These are phyloP conservation scores for Diaporthe helianthi DNA, from an alignment of 2,329 filamentous ascomycete genomes.

Conservation along the genomic window DNA sequence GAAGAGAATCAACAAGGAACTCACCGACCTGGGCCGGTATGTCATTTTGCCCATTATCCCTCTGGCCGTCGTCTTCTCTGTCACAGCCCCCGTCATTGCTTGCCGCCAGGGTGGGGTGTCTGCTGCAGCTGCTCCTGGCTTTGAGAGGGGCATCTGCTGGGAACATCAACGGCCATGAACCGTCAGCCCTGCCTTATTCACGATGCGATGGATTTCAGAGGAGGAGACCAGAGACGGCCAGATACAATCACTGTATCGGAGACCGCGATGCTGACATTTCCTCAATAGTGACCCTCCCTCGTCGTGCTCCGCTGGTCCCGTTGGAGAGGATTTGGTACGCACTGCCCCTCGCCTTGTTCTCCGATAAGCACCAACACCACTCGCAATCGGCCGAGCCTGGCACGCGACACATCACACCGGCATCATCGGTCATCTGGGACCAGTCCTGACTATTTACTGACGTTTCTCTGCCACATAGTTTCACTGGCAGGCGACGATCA, in stretches of 20 bases:
- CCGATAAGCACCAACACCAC: slow-evolving; percentile 37
- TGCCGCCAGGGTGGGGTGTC: slow-evolving; percentile 36
- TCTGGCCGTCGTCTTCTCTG: slow-evolving; percentile 36
- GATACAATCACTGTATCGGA: not conserved
- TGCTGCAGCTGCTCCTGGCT: not conserved
- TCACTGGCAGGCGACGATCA: slow-evolving; percentile 99
- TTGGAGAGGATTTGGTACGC: slow-evolving; percentile 96
- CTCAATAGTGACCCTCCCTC: slow-evolving; percentile 88
- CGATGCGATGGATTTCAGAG: not conserved
- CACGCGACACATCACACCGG: slow-evolving; percentile 19
- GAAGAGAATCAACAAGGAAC: slow-evolving; percentile 95
- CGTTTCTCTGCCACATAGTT: slow-evolving; percentile 66
- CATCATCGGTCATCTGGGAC: slow-evolving; percentile 20
- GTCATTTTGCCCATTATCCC: slow-evolving; percentile 42
- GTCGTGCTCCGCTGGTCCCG: slow-evolving; percentile 96
- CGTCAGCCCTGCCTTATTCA: not conserved
- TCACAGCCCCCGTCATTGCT: slow-evolving; percentile 35
- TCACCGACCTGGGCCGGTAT: slow-evolving; percentile 89
- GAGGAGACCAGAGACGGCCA: not conserved
- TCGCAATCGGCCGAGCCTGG: not conserved
- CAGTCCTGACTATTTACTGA: slow-evolving; percentile 41
- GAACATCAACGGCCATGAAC: slow-evolving; percentile 3
- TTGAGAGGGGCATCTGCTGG: slow-evolving; percentile 28
- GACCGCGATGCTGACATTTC: slow-evolving; percentile 41
- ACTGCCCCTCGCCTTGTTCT: slow-evolving; percentile 39